These are phyloP conservation scores for Capsicum rhomboideum DNA, from an alignment of 257 asterid species.

Conservation along the genomic window DNA sequence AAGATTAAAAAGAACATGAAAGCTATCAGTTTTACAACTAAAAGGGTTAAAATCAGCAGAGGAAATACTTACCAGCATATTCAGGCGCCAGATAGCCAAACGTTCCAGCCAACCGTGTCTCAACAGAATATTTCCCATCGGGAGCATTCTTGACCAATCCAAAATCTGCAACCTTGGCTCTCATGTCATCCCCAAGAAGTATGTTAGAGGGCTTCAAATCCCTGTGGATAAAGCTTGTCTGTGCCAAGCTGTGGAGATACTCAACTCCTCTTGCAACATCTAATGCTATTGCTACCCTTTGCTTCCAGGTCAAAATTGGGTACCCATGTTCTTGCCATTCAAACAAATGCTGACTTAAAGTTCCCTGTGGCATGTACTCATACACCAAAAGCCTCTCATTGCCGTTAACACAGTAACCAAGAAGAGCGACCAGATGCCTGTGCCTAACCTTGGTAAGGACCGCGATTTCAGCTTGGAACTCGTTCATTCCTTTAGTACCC, in stretches of 20 bases:
- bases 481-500: constrained; percentile 88
- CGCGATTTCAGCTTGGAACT: constrained; percentile 87
- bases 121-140: constrained; percentile 85
- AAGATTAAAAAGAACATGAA: neutral
- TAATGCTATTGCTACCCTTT: constrained; percentile 75
- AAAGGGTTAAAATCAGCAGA: neutral
- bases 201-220: constrained; percentile 90
- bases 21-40: neutral
- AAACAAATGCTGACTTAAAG: constrained; percentile 76
- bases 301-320: constrained; percentile 71
- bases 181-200: constrained; percentile 85
- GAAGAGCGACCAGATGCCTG: constrained; percentile 91
- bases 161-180: constrained; percentile 96
- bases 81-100: constrained; percentile 97
- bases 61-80: constrained; percentile 61
- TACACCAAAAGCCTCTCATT: constrained; percentile 86
- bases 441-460: constrained; percentile 93
- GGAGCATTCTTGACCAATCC: constrained; percentile 91
- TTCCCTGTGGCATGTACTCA: constrained; percentile 94
- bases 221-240: constrained; percentile 84
- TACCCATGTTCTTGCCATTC: constrained; percentile 58
- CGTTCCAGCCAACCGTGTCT: constrained; percentile 90
- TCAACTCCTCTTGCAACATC: constrained; percentile 95
- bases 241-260: constrained; percentile 92
- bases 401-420: constrained; percentile 78